Base-by-base conservation (phyloP, 163 green algal genomes). In the Chlamydomonas reinhardtii region DNA sequence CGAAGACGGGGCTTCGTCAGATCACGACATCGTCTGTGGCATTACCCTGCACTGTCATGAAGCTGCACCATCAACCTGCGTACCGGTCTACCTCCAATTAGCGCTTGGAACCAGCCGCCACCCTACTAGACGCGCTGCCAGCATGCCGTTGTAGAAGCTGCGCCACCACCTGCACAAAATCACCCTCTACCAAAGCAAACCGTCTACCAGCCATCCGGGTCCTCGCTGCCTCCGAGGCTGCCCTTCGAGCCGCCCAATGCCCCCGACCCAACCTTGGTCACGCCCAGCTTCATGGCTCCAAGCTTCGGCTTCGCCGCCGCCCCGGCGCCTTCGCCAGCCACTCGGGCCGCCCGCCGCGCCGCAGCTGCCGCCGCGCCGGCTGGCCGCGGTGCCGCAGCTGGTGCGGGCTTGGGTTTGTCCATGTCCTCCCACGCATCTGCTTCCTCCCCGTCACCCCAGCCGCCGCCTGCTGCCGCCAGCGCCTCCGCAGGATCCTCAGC, bases 251-350 rank as follows among this genome's bases (percentile, higher is more conserved):
- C 52, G n/a, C 52, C 68, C n/a, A 25, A 17, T 0, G 29, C 48
- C 11, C 27, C 43, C 32, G 48, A 35, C 31, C 29, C 32, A 16
- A 96, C 76, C 83, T 96, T 97, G 52, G 89, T 83, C 0, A 91
- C 95, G 0, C 95, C 94, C 66, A 98, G 89, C 91, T 96, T 97
- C 92, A 97, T 96, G 12, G 84, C 84, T 14, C 88, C 90, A 52
- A 76, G 34, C 73, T 83, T 87, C 5, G 84, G 54, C 71, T 89
- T 87, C 22, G 70, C 81, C 15, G 54, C n/a, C 73, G 25, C 68
- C 69, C 22, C 65, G 9, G 64, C 39, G 59, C 59, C 54, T 69
- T 56, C 22, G 31, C 52, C 37, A 56, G 61, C 37, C 34, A 35
- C 73, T 11, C 17, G 39, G 8, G 68, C 81, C 27, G 43, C 34